phyloP scores from a whole-genome alignment of 2,329 filamentous ascomycete genomes.

The Ceratocystis alfenasii region DNA sequence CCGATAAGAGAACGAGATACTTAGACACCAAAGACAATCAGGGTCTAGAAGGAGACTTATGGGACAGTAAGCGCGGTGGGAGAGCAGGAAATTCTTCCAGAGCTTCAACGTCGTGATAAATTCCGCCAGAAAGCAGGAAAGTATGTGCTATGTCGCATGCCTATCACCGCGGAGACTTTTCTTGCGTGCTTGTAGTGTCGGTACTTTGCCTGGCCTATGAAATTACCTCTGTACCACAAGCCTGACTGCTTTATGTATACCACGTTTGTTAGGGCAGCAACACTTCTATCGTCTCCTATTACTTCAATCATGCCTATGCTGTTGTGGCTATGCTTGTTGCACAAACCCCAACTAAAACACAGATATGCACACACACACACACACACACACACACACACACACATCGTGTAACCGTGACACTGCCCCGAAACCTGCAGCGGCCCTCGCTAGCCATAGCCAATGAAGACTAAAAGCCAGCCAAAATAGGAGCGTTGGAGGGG shows the following conservation, averaged over 20 bases:
- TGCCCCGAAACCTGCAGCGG: conserved; percentile 16
- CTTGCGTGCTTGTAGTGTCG: too few relatives aligned
- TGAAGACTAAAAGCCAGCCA: background rate
- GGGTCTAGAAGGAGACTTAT: background rate
- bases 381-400: too few relatives aligned
- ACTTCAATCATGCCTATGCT: background rate
- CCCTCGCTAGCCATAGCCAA: conserved; percentile 15
- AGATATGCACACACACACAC: too few relatives aligned
- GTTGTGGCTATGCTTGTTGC: conserved; percentile 10
- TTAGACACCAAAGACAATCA: background rate
- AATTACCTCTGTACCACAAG: too few relatives aligned
- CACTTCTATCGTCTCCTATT: background rate
- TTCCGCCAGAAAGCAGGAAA: too few relatives aligned
- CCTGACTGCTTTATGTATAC: too few relatives aligned
- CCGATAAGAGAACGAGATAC: background rate
- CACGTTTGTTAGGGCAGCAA: background rate
- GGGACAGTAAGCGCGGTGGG: too few relatives aligned
- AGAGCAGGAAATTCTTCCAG: too few relatives aligned
- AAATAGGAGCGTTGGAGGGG: background rate
- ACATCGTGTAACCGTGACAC: background rate
- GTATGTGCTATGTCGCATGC: too few relatives aligned
- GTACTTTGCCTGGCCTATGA: too few relatives aligned
- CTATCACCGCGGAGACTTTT: too few relatives aligned
- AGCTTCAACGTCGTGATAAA: too few relatives aligned
- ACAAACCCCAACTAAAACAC: conserved; percentile 2